Evolutionary conservation across 805 yeast species (phyloP).

Genomic region (Ogataea haglerorum): DNA sequence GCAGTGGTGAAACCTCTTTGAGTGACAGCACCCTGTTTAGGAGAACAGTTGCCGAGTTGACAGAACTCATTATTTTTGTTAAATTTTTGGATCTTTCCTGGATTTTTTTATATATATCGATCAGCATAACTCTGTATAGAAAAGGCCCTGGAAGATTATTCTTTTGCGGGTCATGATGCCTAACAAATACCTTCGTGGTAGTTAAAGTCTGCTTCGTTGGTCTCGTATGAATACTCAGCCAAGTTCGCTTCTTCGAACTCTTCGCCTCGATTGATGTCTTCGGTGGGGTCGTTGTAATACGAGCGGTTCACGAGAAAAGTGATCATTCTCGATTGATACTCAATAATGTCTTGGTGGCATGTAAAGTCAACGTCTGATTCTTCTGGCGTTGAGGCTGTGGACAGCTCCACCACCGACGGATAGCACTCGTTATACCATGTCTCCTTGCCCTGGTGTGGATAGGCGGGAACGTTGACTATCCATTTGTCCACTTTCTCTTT

Average conservation of each 20-base stretch:
- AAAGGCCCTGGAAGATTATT: constrained; percentile 2
- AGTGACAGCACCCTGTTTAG: constrained; percentile 63
- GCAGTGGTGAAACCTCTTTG: constrained; percentile 72
- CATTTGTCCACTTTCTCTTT: constrained; percentile 64
- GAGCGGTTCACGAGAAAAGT: constrained; percentile 42
- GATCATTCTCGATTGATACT: constrained; percentile 50
- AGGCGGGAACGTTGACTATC: constrained; percentile 57
- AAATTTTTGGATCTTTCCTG: constrained; percentile 3
- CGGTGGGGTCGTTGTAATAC: constrained; percentile 34
- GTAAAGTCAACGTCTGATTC: constrained; percentile 29
- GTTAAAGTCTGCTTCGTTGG: constrained; percentile 17
- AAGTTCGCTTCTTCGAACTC: constrained; percentile 18
- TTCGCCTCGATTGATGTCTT: constrained; percentile 21
- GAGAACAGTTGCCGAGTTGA: constrained; percentile 45
- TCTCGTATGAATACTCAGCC: constrained; percentile 19
- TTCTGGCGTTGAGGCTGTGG: constrained; percentile 22
- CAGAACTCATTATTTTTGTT: constrained; percentile 23
- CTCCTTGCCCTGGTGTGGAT: constrained; percentile 23
- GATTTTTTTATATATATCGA: not conserved
- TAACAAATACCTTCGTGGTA: constrained; percentile 20
- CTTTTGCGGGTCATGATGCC: not conserved
- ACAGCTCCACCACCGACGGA: constrained; percentile 41
- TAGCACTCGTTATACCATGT: constrained; percentile 45
- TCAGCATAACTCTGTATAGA: constrained; percentile 10
- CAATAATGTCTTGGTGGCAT: constrained; percentile 46